Evolutionary conservation across 2,329 filamentous ascomycete genomes (phyloP), one percentile per base, ranked within the genome.

Genomic region (Lachnellula cervina): DNA sequence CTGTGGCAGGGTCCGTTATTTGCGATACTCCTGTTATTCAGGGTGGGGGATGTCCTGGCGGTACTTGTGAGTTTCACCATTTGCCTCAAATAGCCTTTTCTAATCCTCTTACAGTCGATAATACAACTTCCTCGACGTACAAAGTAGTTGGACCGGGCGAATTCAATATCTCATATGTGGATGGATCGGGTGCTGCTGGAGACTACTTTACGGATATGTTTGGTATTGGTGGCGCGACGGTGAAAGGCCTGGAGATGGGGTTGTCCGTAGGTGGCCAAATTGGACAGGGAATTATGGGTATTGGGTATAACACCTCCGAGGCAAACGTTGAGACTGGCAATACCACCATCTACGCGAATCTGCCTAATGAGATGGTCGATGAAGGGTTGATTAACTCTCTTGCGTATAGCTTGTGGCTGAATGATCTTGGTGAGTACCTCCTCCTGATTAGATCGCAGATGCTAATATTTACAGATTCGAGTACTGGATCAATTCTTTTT

Each of bases 131-230:
- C 63, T 74, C 71, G 1, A 79, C 80, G 3, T 83, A 74, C 65
- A 61, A 74, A 17, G 50, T 74, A 2, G 70, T 82, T 40, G 70
- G 71, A 13, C 46, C 58, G 8, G 64, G 69, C 53, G 74, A 72
- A n/a, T 85, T 86, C 64, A 70, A 77, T 57, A 87, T 89, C 60
- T 74, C 72, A 19, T 86, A 88, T 60, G 78, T 86, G 59, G 80
- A 86, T 63, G 73, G 75, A 38, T 77, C 79, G 4, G 76, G 75
- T 8, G 80, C 80, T 3, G 61, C 65, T 2, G 83, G 83, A 43
- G 76, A 82, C 66, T 86, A 83, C 66, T 77, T 86, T 59, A 71
- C 76, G 40, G 83, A 86, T 64, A 75, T 74, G 25, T 75, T 86
- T 50, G 69, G 67, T 37, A 77, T 86, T 49, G 77, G 73, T 46